Conservation (phyloP, 148 eudicot genomes). For the Rhododendron henanense region DNA sequence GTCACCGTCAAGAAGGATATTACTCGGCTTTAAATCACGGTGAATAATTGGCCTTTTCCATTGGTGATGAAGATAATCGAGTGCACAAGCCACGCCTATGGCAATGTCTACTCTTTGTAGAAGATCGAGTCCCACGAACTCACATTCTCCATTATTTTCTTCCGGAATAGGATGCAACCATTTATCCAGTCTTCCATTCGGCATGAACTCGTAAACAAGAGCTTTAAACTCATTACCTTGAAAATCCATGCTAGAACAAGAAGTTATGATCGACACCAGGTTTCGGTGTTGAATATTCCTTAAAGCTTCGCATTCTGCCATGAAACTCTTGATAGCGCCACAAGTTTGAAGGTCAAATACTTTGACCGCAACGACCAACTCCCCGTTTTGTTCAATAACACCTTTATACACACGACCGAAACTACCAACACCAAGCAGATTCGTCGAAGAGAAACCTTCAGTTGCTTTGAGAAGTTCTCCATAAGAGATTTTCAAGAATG, state of each 20-base stretch:
- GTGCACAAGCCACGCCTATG: not conserved
- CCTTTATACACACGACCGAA: not conserved
- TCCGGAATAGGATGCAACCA: not conserved
- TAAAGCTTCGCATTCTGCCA: not conserved
- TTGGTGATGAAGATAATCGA: not conserved
- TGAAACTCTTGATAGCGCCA: not conserved
- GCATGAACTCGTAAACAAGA: not conserved
- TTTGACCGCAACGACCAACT: not conserved
- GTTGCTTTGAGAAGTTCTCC: not conserved
- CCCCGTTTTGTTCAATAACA: not conserved
- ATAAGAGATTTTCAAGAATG: not conserved
- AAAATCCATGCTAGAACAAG: not conserved
- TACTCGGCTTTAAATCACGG: not conserved
- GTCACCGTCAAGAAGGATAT: not conserved
- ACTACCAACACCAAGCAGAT: not conserved
- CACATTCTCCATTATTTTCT: not conserved
- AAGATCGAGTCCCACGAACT: not conserved
- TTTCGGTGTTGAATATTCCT: not conserved
- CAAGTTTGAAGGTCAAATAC: not conserved
- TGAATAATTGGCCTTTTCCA: not conserved
- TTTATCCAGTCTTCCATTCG: not conserved
- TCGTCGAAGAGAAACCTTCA: not conserved
- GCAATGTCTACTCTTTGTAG: not conserved
- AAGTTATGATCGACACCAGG: not conserved
- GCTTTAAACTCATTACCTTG: not conserved